Base-by-base conservation (phyloP, 2,329 filamentous ascomycete species). In the Trichoderma simmonsii region DNA sequence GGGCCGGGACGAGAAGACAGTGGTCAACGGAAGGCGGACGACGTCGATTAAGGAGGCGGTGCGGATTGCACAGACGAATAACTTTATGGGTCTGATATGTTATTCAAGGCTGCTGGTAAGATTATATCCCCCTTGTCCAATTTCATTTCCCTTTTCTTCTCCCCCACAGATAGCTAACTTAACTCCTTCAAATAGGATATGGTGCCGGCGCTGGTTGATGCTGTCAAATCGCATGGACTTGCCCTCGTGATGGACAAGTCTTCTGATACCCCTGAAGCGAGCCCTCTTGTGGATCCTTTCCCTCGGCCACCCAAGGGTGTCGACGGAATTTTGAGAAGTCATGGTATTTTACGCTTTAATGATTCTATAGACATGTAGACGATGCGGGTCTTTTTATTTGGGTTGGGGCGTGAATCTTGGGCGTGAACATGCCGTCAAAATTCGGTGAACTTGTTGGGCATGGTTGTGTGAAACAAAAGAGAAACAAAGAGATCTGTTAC, bases 21-120 rank as follows among this genome's bases (percentile, higher is more conserved):
- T 77, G 72, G 84, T 87, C 75, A 93, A 90, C 75, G 93, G 93
- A 18, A 87, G 92, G 71, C 89, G 90, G 62, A 92, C 91, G 15
- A 92, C 92, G 75, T 97, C 94, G 6, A 93, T 98, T 76, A 99
- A 98, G 83, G 95, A 99, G 80, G 93, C 93, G 5, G 96, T 98
- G 15, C 89, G 95, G 74, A 94, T 97, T 78, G 95, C 95, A 26
- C 93, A 97, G 81, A 93, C 91, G 79, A 99, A 99, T 80, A 99
- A 99, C 80, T 93, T 99, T 75, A 99, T 99, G 96, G 96, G 96
- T 3, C 81, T 99, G 78, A 93, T 98, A 73, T 98, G 95, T 83
- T 94, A 91, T 76, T 95, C 93, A 36, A 89, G 92, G 75, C 86
- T 99, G 74, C 82, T 99, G 85, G 94, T 97, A 86, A 78, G 91